Base-by-base conservation (phyloP, 139 green algal species). In the Edaphochlamys debaryana region DNA sequence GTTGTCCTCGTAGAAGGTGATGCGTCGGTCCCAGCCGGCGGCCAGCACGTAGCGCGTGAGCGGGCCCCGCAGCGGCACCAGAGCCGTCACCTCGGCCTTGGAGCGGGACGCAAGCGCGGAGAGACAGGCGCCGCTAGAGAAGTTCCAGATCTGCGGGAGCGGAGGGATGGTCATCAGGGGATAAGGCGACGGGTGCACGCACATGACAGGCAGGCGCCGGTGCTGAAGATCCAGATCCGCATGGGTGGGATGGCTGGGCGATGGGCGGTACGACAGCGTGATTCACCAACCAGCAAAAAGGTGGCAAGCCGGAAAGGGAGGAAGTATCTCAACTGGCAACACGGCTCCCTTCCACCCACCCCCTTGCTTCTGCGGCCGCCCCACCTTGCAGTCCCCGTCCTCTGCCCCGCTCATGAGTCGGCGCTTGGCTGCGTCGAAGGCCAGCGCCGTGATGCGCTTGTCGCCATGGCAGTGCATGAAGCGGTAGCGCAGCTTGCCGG, bases 1-100 rank as follows among this genome's bases (percentile, higher is more conserved):
- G 40, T 81, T 81, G 74, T 94, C 91, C 67, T 93, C 89, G 67
- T 91, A 93, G 75, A 93, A 93, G 15, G 89, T 93, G 50, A 94
- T 77, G 56, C 82, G 69, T 1, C 87, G 83, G 85, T 94, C 89
- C 92, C 92, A 95, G 38, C 92, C 92, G 2, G 80, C 90, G 23
- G 90, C 82, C n/a, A 94, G 63, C 64, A 95, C 86, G 79, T 90
- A 87, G 29, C 79, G 79, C 30, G 79, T 87, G 40, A 93, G 60
- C 11, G 78, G 40, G 11, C 75, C 79, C 29, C 84, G 79, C 20
- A 79, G 67, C 20, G 70, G 69, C 58, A 89, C 41, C 40, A 91
- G 42, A 22, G 80, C 79, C 45, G 79, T 95, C 69, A 93, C 83
- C 81, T 95, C 91, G 45, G 87, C 52, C 27, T 62, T 34, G 4